Evolutionary conservation across 2,329 filamentous ascomycete genomes (phyloP).

Genomic region (Furcasterigmium furcatum): DNA sequence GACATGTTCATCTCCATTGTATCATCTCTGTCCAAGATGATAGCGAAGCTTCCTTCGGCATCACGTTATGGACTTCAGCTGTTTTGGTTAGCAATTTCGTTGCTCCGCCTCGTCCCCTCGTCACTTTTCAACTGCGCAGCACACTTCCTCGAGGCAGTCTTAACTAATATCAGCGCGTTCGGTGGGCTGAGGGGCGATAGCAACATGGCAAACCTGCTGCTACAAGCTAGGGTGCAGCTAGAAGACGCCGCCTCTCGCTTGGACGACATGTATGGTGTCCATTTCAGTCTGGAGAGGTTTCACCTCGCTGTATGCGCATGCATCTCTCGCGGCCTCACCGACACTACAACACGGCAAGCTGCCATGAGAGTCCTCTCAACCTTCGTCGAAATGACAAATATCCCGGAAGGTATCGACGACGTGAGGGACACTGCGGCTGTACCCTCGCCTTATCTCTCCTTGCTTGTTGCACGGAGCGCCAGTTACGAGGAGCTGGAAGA

Average conservation of each 20-base stretch:
- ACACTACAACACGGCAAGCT: constrained; percentile 55
- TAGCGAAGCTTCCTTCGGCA: constrained; percentile 62
- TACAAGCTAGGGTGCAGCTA: constrained; percentile 58
- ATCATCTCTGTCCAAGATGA: constrained; percentile 67
- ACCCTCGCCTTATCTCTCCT: constrained; percentile 55
- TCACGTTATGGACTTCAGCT: constrained; percentile 67
- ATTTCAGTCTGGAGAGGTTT: constrained; percentile 62
- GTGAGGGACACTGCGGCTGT: neutral
- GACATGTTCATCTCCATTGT: constrained; percentile 69
- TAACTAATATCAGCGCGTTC: constrained; percentile 61
- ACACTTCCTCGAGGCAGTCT: constrained; percentile 60
- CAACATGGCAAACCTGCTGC: constrained; percentile 55
- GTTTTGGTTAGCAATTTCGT: constrained; percentile 67
- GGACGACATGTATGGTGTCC: constrained; percentile 64
- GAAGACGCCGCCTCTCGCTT: constrained; percentile 60
- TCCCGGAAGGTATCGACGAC: constrained; percentile 18
- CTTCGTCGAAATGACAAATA: constrained; percentile 53
- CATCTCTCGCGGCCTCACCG: constrained; percentile 60
- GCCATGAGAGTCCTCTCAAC: constrained; percentile 59
- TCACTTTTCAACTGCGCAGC: constrained; percentile 64
- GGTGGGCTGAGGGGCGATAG: constrained; percentile 53
- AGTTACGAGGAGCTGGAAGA: constrained; percentile 59
- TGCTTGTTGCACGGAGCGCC: constrained; percentile 55
- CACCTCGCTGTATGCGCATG: constrained; percentile 65
- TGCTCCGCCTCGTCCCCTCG: constrained; percentile 61